Conservation (phyloP, 257 asterid species). For the Solanum piurae region DNA sequence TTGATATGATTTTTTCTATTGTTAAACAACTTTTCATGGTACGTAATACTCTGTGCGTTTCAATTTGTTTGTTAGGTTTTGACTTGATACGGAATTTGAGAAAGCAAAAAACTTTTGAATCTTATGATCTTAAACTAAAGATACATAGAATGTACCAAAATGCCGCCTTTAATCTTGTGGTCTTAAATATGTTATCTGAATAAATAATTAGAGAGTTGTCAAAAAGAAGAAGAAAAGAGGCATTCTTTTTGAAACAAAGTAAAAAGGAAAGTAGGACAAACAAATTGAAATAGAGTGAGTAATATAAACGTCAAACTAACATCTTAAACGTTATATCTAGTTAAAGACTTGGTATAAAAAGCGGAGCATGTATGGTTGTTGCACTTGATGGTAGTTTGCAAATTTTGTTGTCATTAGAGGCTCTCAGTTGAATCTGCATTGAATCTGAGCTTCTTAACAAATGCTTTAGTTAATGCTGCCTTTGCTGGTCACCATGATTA, state of each 20-base stretch:
- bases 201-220: not conserved
- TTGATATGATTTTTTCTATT: not conserved
- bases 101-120: not conserved
- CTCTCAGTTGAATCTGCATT: not conserved
- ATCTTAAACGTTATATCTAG: not conserved
- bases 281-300: not conserved
- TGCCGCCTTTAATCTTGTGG: not conserved
- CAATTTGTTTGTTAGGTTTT: accelerated
- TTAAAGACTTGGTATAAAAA: not conserved
- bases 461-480: not conserved
- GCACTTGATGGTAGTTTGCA: not conserved
- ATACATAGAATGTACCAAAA: not conserved
- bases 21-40: not conserved
- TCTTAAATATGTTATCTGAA: not conserved
- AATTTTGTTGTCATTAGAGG: not conserved
- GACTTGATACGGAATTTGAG: not conserved
- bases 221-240: not conserved
- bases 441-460: not conserved
- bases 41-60: not conserved
- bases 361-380: not conserved
- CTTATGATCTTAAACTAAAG: accelerated
- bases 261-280: not conserved
- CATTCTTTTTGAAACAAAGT: not conserved
- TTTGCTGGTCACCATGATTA: not conserved
- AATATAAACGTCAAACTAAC: not conserved